phyloP scores from a whole-genome alignment of 306 rosid genomes.

The Vigna hirtella region DNA sequence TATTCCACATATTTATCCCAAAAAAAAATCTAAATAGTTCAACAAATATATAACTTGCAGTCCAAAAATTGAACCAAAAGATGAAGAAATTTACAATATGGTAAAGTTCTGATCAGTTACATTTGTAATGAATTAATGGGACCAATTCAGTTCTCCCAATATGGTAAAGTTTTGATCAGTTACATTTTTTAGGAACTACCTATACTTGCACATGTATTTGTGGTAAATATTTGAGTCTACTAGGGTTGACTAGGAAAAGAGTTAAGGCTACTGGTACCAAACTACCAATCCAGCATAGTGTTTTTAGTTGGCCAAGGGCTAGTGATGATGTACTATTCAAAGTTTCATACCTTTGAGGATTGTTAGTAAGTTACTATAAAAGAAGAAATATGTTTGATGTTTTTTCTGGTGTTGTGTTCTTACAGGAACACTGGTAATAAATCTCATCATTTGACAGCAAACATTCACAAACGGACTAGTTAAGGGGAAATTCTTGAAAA shows the following conservation, averaged over 20 bases:
- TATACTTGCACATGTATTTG: not conserved
- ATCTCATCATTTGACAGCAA: not conserved
- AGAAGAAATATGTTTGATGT: conserved; percentile 12
- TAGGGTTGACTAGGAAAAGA: conserved; percentile 1
- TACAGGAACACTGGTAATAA: not conserved
- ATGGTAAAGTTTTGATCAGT: not conserved
- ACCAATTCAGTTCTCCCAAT: conserved; percentile 5
- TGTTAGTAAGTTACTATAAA: not conserved
- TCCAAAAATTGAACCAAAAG: no score
- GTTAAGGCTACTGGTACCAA: not conserved
- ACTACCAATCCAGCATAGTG: not conserved
- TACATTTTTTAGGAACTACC: not conserved
- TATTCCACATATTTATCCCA: not conserved
- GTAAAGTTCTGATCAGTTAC: not conserved
- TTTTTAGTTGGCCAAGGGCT: conserved; percentile 5
- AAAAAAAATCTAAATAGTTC: no score
- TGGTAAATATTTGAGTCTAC: not conserved
- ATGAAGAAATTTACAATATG: no score
- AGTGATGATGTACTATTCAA: not conserved
- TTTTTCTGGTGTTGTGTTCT: not conserved
- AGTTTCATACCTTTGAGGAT: conserved; percentile 28
- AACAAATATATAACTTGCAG: no score
- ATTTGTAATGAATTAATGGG: conserved; percentile 6
- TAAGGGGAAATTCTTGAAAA: not conserved
- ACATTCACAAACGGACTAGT: not conserved